These are phyloP conservation scores for Trametes sp. DNA, from an alignment of 1,284 basidiomycete species.

Conservation along the genomic window DNA sequence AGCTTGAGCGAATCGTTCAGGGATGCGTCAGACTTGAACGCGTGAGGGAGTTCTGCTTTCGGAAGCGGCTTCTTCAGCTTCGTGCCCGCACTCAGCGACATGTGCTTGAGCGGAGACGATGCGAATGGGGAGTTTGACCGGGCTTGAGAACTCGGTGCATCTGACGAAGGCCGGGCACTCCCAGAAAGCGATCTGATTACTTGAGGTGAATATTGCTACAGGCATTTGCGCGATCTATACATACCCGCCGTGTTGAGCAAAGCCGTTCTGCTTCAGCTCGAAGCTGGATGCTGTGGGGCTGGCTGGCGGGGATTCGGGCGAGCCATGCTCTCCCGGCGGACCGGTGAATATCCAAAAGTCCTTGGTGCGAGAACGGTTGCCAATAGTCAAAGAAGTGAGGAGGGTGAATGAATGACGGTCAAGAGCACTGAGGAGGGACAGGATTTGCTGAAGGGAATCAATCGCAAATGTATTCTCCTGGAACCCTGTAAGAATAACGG, in stretches of 20 bases:
- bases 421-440: conserved; percentile 69
- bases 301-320: conserved; percentile 45
- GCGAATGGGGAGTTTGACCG: conserved; percentile 30
- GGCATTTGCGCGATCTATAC: not conserved
- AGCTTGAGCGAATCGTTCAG: conserved; percentile 34
- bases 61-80: conserved; percentile 37
- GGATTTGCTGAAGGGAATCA: conserved; percentile 78
- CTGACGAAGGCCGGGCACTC: conserved; percentile 12
- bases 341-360: conserved; percentile 83
- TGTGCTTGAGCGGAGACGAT: conserved; percentile 37
- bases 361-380: conserved; percentile 72
- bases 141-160: conserved; percentile 18
- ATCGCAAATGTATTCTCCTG: conserved; percentile 80
- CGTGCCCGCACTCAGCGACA: conserved; percentile 27
- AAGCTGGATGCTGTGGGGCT: conserved; percentile 39
- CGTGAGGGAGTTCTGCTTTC: conserved; percentile 31
- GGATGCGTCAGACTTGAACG: conserved; percentile 33
- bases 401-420: conserved; percentile 74
- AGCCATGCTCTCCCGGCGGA: conserved; percentile 38
- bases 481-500: conserved; percentile 58
- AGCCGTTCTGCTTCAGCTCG: conserved; percentile 39
- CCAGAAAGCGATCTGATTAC: conserved; percentile 17
- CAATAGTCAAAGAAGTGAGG: conserved; percentile 71
- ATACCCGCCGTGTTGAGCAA: conserved; percentile 27
- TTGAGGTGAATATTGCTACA: not conserved